Evolutionary conservation across 495 filamentous ascomycete genomes (phyloP), one percentile per base, ranked within the genome.

Genomic region (Aspergillus conjunctus): DNA sequence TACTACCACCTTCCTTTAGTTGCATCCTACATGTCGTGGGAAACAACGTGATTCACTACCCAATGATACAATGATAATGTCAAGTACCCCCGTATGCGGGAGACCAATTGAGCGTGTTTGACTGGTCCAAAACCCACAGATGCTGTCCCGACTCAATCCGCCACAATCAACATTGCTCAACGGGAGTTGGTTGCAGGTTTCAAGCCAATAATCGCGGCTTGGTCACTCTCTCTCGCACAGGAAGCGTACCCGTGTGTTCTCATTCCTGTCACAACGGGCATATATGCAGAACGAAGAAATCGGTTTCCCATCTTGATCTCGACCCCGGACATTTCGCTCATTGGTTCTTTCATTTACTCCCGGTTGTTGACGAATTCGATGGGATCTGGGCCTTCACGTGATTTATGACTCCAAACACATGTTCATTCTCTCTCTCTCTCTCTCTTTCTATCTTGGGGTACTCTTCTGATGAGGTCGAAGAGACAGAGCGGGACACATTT

Each of bases 351-450:
- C 20, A 48, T 48, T 43, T 14, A 17, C 10, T 48, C 44, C 44
- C 44, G 0, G 18, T 48, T 20, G 10, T 21, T 48, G 3, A 17
- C 37, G 15, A 52, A 52, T 12, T 34, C 50, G 50, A 52, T 34
- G 22, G 43, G 52, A 55, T 55, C 52, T 39, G 34, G 30, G 20
- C 20, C 30, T 32, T 18, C 54, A 56, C 41, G 54, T 48, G 54
- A 56, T 56, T 20, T 3, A 48, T 20, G 22, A 14, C 21, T 56
- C 17, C 21, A n/a, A 26, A 44, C 26, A 26, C 26, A 26, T 26
- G 26, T 26, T 26, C 26, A 26, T 26, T 26, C 26, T 26, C 26
- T 5, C 26, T 26, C 26, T 26, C 26, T 26, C 26, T 5, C 26
- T 26, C 26, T 26, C 26, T 26, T 26, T 26, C 5, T 26, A 26